A percentile compares a stretch with the other conserved stretches of the same genome.
Conservation (phyloP, 2,329 filamentous ascomycete species). For the Kalmusia sp. region DNA sequence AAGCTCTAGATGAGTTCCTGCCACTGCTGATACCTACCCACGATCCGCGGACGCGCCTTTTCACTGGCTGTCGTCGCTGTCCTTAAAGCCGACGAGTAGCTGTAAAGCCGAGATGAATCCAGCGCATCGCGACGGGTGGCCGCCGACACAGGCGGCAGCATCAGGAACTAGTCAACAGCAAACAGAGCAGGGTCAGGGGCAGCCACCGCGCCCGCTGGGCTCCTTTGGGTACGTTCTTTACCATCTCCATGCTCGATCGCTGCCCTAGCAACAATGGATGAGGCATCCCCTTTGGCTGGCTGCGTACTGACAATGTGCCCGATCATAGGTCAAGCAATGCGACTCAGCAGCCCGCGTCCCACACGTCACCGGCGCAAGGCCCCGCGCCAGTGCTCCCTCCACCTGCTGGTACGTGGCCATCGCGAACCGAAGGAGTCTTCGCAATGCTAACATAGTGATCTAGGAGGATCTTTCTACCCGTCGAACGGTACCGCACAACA, state of each 20-base stretch:
- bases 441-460: slow-evolving; percentile 24
- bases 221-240: slow-evolving; percentile 43
- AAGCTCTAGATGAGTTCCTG: slow-evolving; percentile 32
- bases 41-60: slow-evolving; percentile 24
- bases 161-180: slow-evolving; percentile 57
- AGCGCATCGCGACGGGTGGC: slow-evolving; percentile 51
- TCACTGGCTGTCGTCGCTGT: slow-evolving; percentile 17
- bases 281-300: slow-evolving; percentile 19
- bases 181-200: slow-evolving; percentile 43
- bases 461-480: slow-evolving; percentile 49
- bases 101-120: slow-evolving; percentile 49
- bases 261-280: slow-evolving; percentile 23
- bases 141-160: slow-evolving; percentile 52
- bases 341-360: slow-evolving; percentile 39
- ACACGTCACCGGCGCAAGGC: slow-evolving; percentile 45
- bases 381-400: slow-evolving; percentile 47
- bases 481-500: slow-evolving; percentile 44
- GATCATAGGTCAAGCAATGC: slow-evolving; percentile 38
- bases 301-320: slow-evolving; percentile 24
- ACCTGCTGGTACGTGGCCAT: slow-evolving; percentile 44
- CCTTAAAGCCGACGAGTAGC: slow-evolving; percentile 35
- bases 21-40: slow-evolving; percentile 12
- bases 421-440: slow-evolving; percentile 12
- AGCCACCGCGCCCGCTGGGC: slow-evolving; percentile 42
- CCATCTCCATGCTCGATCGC: neutral